Conservation (phyloP, 495 filamentous ascomycete species). For the Xylaria flabelliformis region DNA sequence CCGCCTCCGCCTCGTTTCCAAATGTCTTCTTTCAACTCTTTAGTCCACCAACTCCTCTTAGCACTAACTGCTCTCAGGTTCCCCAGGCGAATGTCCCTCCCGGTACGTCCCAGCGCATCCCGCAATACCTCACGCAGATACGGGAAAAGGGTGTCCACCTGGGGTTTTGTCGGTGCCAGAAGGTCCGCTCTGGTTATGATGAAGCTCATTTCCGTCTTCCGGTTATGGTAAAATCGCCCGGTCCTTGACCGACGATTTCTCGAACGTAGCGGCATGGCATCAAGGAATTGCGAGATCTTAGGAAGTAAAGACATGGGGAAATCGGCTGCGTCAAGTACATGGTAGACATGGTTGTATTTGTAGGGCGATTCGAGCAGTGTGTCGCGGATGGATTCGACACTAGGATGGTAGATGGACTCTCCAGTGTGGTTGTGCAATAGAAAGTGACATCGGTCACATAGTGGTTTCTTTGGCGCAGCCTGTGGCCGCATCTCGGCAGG, state of each 20-base stretch:
- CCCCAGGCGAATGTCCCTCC: constrained; percentile 71
- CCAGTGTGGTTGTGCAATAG: constrained; percentile 76
- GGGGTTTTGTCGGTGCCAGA: constrained; percentile 76
- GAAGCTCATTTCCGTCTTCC: constrained; percentile 76
- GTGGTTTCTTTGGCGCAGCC: constrained; percentile 45
- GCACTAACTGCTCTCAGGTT: constrained; percentile 86
- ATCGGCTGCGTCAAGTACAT: constrained; percentile 96
- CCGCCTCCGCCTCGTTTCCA: constrained; percentile 78
- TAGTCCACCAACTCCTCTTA: constrained; percentile 87
- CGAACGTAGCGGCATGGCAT: constrained; percentile 69
- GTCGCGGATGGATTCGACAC: constrained; percentile 74
- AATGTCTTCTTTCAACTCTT: constrained; percentile 81
- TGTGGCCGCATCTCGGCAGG: constrained; percentile 28
- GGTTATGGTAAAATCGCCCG: constrained; percentile 65
- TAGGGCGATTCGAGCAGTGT: constrained; percentile 87
- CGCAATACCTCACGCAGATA: constrained; percentile 77
- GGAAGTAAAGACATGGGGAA: constrained; percentile 91
- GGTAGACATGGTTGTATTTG: constrained; percentile 90
- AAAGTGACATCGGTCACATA: constrained; percentile 88
- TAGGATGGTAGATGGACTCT: constrained; percentile 74
- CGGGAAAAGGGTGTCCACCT: constrained; percentile 83
- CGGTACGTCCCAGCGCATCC: constrained; percentile 66
- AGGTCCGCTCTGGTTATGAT: constrained; percentile 90
- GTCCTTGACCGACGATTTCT: constrained; percentile 74
- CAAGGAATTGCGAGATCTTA: constrained; percentile 59